Conservation (phyloP, 1,139 yeast genomes). For the Geotrichum citri-aurantii region DNA sequence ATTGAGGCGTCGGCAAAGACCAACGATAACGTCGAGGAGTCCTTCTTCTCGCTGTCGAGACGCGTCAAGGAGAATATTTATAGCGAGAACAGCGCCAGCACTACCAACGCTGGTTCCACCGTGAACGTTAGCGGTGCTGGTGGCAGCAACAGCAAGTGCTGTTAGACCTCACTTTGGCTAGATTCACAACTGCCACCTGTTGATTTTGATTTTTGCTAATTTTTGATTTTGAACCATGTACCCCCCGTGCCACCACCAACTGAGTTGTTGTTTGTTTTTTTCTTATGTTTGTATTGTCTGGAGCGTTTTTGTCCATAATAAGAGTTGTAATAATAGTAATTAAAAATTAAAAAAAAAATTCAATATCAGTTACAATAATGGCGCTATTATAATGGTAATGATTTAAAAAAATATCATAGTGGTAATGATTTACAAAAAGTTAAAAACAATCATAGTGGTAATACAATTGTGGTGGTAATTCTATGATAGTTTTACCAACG, state of each 20-base stretch:
- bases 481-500: no score
- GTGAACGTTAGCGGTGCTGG: conserved; percentile 25
- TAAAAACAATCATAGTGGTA: no score
- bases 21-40: conserved; percentile 83
- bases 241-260: neutral
- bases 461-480: no score
- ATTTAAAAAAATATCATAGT: no score
- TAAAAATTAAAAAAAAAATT: neutral
- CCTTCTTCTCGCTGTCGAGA: conserved; percentile 86
- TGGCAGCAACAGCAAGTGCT: conserved; percentile 25
- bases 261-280: neutral
- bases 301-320: neutral
- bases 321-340: neutral
- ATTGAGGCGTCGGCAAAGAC: conserved; percentile 95
- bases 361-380: no score
- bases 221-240: neutral
- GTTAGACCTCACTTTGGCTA: conserved; percentile 17
- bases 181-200: neutral
- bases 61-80: conserved; percentile 73
- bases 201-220: neutral
- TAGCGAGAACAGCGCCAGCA: conserved; percentile 27
- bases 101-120: conserved; percentile 21
- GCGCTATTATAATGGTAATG: no score
- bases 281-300: neutral
- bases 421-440: no score